These are phyloP conservation scores for Pyricularia sp. DNA, from an alignment of 2,329 filamentous ascomycete species.

Conservation along the genomic window DNA sequence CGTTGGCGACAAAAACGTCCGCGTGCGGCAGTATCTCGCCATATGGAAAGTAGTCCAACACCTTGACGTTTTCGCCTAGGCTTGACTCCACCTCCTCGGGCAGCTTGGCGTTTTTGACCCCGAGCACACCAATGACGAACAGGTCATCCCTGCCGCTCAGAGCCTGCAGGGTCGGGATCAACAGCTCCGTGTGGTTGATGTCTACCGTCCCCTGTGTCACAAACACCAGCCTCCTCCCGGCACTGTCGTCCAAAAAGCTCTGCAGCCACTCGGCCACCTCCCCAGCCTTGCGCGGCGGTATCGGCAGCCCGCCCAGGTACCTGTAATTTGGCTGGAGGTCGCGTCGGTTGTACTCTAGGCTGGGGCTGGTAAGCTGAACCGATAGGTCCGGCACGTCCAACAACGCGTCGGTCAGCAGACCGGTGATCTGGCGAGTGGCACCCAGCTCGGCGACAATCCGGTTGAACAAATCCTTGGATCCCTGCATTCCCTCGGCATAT, in stretches of 20 bases:
- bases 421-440: not conserved
- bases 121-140: conserved; percentile 20
- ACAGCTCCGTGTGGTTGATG: conserved; percentile 26
- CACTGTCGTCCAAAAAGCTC: not conserved
- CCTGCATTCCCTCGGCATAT: not conserved
- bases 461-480: not conserved
- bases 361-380: conserved; percentile 27
- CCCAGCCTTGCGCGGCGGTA: conserved; percentile 21
- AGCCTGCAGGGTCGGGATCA: conserved; percentile 33
- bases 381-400: conserved; percentile 19
- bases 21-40: conserved; percentile 26
- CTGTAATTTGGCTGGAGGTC: conserved; percentile 27
- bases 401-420: conserved; percentile 16
- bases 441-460: not conserved
- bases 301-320: conserved; percentile 32
- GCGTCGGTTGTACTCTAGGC: conserved; percentile 27
- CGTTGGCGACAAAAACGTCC: conserved; percentile 37
- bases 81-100: not conserved
- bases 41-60: conserved; percentile 38
- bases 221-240: conserved; percentile 25
- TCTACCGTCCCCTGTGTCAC: conserved; percentile 39
- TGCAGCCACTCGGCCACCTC: conserved; percentile 27
- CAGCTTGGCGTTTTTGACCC: conserved; percentile 4
- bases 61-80: conserved; percentile 24
- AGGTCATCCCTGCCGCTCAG: conserved; percentile 29